These are phyloP conservation scores for Lolium multiflorum DNA, from an alignment of 176 grass and related monocot species.

Conservation along the genomic window DNA sequence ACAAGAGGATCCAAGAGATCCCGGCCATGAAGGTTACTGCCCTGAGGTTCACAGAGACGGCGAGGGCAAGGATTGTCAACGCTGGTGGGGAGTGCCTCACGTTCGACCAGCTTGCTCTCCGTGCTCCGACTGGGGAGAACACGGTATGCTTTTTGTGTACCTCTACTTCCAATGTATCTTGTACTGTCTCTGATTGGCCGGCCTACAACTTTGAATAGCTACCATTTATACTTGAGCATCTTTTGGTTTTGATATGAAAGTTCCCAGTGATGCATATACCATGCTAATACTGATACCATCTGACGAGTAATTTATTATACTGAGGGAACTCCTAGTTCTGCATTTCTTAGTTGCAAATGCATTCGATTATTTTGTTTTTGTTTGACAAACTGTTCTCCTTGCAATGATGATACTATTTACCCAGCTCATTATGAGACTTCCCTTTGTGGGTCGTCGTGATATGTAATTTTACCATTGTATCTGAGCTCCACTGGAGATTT, in stretches of 20 bases:
- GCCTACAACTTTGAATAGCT: background rate
- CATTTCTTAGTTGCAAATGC: background rate
- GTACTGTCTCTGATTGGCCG: background rate
- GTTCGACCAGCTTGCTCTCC: slow-evolving; percentile 91
- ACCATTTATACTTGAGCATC: background rate
- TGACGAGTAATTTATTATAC: slow-evolving; percentile 57
- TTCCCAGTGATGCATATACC: slow-evolving; percentile 79
- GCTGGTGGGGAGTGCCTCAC: slow-evolving; percentile 92
- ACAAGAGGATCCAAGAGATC: slow-evolving; percentile 82
- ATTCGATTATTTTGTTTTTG: background rate
- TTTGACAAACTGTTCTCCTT: background rate
- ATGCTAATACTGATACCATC: slow-evolving; percentile 82
- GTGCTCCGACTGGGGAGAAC: slow-evolving; percentile 72
- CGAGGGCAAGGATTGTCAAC: slow-evolving; percentile 79
- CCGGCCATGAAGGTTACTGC: slow-evolving; percentile 87
- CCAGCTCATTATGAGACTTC: slow-evolving; percentile 92
- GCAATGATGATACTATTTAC: slow-evolving; percentile 59
- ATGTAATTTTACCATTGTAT: slow-evolving; percentile 56
- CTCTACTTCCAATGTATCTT: background rate
- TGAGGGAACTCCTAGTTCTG: slow-evolving; percentile 56
- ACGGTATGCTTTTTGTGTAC: slow-evolving; percentile 52
- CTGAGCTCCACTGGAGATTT: slow-evolving; percentile 42
- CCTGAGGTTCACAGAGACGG: slow-evolving; percentile 83
- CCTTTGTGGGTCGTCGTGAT: slow-evolving; percentile 68
- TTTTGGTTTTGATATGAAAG: background rate